These are phyloP conservation scores for Carallia pectinifolia DNA, from an alignment of 345 rosid genomes.

Conservation along the genomic window DNA sequence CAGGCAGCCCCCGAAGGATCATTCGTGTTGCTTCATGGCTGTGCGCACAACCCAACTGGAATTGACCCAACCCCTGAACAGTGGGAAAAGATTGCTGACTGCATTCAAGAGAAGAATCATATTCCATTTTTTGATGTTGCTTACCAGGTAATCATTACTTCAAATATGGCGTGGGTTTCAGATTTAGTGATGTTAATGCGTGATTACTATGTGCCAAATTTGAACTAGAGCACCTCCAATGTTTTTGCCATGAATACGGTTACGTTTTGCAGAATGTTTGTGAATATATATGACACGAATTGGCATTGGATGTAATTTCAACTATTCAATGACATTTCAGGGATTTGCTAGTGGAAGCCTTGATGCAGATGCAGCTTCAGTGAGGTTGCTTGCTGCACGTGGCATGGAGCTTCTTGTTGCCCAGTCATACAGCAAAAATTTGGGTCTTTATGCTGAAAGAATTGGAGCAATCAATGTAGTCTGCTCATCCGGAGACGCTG, in stretches of 20 bases:
- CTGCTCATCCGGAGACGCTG: slow-evolving; percentile 83
- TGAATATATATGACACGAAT: neutral
- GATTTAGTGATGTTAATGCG: neutral
- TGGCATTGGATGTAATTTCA: slow-evolving; percentile 2
- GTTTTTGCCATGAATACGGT: no score
- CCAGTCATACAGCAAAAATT: slow-evolving; percentile 94
- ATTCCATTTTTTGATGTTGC: slow-evolving; percentile 97
- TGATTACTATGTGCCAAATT: neutral
- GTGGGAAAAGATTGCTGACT: slow-evolving; percentile 87
- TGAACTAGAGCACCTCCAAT: no score
- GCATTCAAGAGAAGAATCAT: slow-evolving; percentile 89
- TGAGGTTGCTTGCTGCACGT: slow-evolving; percentile 78
- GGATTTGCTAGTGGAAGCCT: slow-evolving; percentile 99
- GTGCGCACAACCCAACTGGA: slow-evolving; percentile 99
- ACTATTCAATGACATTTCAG: slow-evolving; percentile 33
- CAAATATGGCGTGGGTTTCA: slow-evolving; percentile 1
- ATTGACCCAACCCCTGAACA: slow-evolving; percentile 95
- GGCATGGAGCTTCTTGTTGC: slow-evolving; percentile 89
- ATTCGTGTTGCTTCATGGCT: slow-evolving; percentile 92
- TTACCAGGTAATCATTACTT: slow-evolving; percentile 63
- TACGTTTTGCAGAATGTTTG: neutral
- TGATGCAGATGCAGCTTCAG: slow-evolving; percentile 85
- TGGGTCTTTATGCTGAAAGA: slow-evolving; percentile 91
- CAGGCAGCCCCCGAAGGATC: slow-evolving; percentile 97
- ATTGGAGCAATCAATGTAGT: slow-evolving; percentile 88